Evolutionary conservation across 352 stramenopile genomes (phyloP).

Genomic region (Blastocystis sp.): DNA sequence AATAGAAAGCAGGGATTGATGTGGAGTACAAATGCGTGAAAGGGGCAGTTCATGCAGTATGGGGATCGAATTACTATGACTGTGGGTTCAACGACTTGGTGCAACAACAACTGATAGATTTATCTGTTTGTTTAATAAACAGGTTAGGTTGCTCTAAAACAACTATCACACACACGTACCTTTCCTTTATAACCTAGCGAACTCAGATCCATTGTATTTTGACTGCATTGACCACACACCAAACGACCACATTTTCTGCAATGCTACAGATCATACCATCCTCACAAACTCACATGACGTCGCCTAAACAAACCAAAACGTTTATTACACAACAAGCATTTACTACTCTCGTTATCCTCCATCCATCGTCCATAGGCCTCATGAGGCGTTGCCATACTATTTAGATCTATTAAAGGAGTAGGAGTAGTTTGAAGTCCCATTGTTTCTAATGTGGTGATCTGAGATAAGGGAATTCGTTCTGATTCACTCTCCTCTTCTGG

Average conservation of each 20-base stretch:
- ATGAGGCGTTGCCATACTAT: not conserved
- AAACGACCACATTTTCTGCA: not conserved
- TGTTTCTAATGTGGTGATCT: not conserved
- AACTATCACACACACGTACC: conserved; percentile 10
- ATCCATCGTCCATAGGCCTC: not conserved
- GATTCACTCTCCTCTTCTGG: not conserved
- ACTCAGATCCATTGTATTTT: not conserved
- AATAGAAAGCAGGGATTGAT: conserved; percentile 14
- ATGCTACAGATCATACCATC: not conserved
- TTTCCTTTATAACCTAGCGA: not conserved
- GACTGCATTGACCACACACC: not conserved
- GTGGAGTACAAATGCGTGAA: conserved; percentile 32
- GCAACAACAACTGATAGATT: not conserved
- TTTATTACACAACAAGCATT: not conserved
- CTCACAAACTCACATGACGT: not conserved
- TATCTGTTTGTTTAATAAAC: conserved; percentile 7
- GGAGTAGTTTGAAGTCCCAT: not conserved
- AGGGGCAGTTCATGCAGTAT: conserved; percentile 6
- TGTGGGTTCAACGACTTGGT: conserved; percentile 41
- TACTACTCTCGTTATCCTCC: conserved; percentile 31
- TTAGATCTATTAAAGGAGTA: not conserved
- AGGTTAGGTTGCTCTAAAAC: not conserved
- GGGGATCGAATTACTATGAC: conserved; percentile 8
- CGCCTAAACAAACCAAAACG: not conserved
- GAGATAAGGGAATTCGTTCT: not conserved